Evolutionary conservation across 106 monocot genomes (phyloP), one percentile per base, ranked within the genome.

Genomic region (Narthecium ossifragum): DNA sequence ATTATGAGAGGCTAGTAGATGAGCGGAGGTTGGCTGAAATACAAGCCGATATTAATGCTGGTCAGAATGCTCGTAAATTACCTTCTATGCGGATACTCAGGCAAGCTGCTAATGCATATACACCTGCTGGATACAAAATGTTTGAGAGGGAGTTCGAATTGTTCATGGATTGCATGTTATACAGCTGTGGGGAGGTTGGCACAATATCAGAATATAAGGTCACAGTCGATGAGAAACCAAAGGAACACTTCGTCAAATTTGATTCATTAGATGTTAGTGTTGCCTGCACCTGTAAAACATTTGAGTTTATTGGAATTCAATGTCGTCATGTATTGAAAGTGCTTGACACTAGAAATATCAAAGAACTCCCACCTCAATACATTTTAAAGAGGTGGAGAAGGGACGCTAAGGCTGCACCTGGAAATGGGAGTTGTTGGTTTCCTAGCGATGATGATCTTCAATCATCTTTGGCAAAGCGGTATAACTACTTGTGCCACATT

Each of bases 71-170:
- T 18, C 62, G 71, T 13, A 88, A 80, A 54, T 54, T 72, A 23
- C 79, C 83, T 47, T 70, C 79, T 29, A 76, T 80, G 69, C 66
- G 79, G 26, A 71, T 88, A 54, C 60, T 88, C 58, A 77, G 59
- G 70, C 88, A 88, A 73, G 88, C 88, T 65, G 69, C 76, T 5
- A 72, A 52, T 69, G 63, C 50, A 0, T 81, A 84, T 61, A 84
- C 88, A 18, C 80, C 74, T 28, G 59, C 77, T 34, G 72, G 72
- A 21, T 89, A 67, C 71, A 75, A 74, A 68, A 77, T 89, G 68
- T 88, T 88, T 53, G 80, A 88, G 61, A 78, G 65, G n/a, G 88
- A 88, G 63, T 80, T 77, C 47, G 77, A 88, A 64, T 61, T 80
- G 41, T 84, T 71, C 55, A 75, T 80, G 84, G 77, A 84, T 62